Conservation (phyloP, 1,284 basidiomycete genomes). For the Irpex sp. region DNA sequence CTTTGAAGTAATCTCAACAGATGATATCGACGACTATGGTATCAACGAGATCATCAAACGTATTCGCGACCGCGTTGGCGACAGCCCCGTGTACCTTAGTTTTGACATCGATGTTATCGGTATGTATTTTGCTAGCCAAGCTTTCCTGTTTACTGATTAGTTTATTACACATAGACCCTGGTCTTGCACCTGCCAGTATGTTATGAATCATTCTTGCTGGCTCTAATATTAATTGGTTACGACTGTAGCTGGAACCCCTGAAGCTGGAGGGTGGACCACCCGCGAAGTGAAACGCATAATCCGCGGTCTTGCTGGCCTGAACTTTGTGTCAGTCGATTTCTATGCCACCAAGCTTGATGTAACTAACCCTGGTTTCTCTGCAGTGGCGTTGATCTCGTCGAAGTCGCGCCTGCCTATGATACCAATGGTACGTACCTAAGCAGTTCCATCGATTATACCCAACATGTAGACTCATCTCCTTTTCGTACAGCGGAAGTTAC, state of each 20-base stretch:
- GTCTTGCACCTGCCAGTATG: constrained; percentile 73
- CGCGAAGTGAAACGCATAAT: constrained; percentile 76
- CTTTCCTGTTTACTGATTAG: too few relatives aligned
- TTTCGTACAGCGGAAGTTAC: constrained; percentile 56
- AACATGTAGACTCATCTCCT: too few relatives aligned
- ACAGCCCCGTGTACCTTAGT: constrained; percentile 67
- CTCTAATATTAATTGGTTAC: too few relatives aligned
- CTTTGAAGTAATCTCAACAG: constrained; percentile 67
- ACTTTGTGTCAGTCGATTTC: constrained; percentile 57
- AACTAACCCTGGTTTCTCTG: background rate
- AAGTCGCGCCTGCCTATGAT: constrained; percentile 81
- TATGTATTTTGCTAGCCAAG: constrained; percentile 23
- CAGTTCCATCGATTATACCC: background rate
- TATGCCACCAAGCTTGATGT: background rate
- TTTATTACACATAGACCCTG: too few relatives aligned
- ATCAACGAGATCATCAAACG: constrained; percentile 53
- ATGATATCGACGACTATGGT: constrained; percentile 72
- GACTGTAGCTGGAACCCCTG: constrained; percentile 74
- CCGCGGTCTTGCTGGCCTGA: constrained; percentile 69
- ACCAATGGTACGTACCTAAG: constrained; percentile 32
- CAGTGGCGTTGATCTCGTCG: constrained; percentile 72
- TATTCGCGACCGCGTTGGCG: constrained; percentile 60
- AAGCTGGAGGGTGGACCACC: constrained; percentile 79
- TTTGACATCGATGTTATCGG: constrained; percentile 78
- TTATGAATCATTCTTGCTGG: too few relatives aligned